Percentiles rank a stretch among this genome's conserved stretches.
phyloP scores from a whole-genome alignment of 2,329 filamentous ascomycete genomes.

The Cyclaneusma minus region DNA sequence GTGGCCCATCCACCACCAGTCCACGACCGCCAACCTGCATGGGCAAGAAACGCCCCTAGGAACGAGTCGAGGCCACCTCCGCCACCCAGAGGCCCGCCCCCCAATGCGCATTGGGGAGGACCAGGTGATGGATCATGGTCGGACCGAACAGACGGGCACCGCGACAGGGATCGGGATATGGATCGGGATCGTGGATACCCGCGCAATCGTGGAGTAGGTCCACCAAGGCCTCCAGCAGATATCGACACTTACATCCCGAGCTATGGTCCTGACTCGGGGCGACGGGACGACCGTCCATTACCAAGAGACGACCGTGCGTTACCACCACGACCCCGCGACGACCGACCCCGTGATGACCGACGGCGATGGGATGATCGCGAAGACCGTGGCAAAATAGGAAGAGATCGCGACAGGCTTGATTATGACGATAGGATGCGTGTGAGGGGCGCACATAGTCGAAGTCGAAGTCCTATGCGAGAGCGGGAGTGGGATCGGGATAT shows the following conservation, averaged over 20 bases:
- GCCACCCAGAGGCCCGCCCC: constrained; percentile 6
- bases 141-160: constrained; percentile 23
- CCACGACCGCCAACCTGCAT: constrained; percentile 18
- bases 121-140: constrained; percentile 12
- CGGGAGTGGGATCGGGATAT: constrained; percentile 25
- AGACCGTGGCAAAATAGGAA: constrained; percentile 23
- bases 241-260: constrained; percentile 35
- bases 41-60: constrained; percentile 13
- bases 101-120: constrained; percentile 5
- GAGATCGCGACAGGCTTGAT: constrained; percentile 18
- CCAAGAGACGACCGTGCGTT: constrained; percentile 24
- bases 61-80: constrained; percentile 17
- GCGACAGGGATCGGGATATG: constrained; percentile 25
- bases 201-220: no score
- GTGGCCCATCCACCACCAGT: constrained; percentile 10
- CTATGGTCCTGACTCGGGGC: constrained; percentile 23
- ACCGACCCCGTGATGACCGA: constrained; percentile 21
- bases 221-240: no score
- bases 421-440: constrained; percentile 18
- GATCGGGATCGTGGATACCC: constrained; percentile 12
- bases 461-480: constrained; percentile 25
- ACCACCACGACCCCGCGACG: constrained; percentile 23
- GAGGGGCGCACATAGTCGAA: constrained; percentile 28
- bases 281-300: constrained; percentile 6
- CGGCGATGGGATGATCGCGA: constrained; percentile 21